phyloP scores from a whole-genome alignment of 225 moss, liverwort and hornwort genomes.

The Thuidium tamariscinum region DNA sequence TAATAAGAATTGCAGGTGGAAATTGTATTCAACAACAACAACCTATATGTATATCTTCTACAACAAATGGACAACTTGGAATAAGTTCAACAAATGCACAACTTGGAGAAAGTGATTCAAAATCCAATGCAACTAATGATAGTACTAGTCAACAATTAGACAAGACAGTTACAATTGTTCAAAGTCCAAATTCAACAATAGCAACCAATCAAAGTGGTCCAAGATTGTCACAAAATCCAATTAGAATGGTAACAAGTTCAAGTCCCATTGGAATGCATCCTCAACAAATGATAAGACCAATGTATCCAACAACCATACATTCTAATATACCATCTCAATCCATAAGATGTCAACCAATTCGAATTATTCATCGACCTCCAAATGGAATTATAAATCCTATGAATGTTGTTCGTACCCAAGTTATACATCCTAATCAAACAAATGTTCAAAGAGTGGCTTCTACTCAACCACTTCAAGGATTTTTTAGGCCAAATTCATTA shows the following conservation, averaged over 20 bases:
- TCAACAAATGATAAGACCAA: constrained; percentile 14
- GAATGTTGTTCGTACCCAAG: constrained; percentile 1
- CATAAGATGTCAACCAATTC: constrained; percentile 12
- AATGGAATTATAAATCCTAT: not conserved
- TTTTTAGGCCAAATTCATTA: constrained; percentile 1
- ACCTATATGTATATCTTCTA: not conserved
- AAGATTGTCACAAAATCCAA: not conserved
- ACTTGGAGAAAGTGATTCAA: not conserved
- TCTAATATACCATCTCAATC: constrained; percentile 2
- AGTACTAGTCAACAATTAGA: not conserved
- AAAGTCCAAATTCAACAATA: not conserved
- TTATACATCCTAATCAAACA: constrained; percentile 7
- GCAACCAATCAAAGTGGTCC: not conserved
- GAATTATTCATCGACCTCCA: constrained; percentile 12
- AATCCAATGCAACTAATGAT: not conserved
- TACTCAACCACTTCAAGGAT: not conserved
- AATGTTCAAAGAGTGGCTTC: not conserved
- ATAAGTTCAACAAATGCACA: not conserved
- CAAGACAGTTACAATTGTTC: not conserved
- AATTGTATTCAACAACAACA: not conserved
- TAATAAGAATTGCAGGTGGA: constrained; percentile 8
- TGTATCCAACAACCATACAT: not conserved
- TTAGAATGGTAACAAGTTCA: constrained; percentile 2
- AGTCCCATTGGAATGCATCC: not conserved
- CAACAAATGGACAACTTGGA: not conserved